Base-by-base conservation (phyloP, 2,329 filamentous ascomycete species). In the Dothiorella sarmentorum region DNA sequence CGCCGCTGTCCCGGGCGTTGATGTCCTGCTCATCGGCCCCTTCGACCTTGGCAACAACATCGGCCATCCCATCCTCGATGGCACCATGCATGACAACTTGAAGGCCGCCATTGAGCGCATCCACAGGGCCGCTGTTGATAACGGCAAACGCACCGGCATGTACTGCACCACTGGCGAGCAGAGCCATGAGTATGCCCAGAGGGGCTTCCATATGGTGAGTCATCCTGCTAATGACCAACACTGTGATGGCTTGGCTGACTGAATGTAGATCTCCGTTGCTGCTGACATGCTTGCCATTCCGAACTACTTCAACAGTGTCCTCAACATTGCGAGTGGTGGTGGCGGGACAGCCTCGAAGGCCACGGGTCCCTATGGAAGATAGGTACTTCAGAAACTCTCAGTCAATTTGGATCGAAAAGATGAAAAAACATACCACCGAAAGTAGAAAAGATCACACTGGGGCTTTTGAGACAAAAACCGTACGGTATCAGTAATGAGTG, bases 11-110 rank as follows among this genome's bases (percentile, higher is more conserved):
- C 75, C 76, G 2, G 81, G 81, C 2, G 76, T 83, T 7, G 80
- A 83, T 60, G 77, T 80, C 22, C 68, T 83, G 4, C 74, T 83
- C 24, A 75, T 83, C 55, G 81, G 81, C 0, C 81, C 81, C 2
- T 82, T 79, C 68, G 81, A 83, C 68, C 70, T 83, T 0, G 82
- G 82, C 20, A 84, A 83, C 64, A 82, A 80, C 55, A 82, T 84
- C 51, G 81, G 81, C 3, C 74, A 79, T 56, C 80, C 81, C 0
- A 79, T 83, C 13, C 61, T 80, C 2, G 70, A 72, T 2, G 73
- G 73, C 5, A 71, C 68, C 3, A 80, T 82, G 69, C 75, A 78
- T 43, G 73, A 75, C 2, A 78, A 83, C 61, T 65, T 84, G 45
- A 75, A 78, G 33, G 69, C 73, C 7, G 82, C 82, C 1, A 82